Evolutionary conservation across 768 basidiomycete species (phyloP).

Genomic region (Antrodiella citrinella): DNA sequence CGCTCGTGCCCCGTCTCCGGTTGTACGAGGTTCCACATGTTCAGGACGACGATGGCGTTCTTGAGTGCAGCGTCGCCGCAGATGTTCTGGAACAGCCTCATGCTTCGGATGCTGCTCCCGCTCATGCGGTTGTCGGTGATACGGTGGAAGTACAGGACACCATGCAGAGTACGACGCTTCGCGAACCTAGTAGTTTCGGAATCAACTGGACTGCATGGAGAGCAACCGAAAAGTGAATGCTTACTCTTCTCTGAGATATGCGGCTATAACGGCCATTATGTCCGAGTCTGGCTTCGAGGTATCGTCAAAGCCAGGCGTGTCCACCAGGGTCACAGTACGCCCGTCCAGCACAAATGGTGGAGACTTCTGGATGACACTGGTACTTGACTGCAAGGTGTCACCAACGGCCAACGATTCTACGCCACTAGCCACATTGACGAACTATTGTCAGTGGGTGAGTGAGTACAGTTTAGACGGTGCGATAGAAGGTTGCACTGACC

Average conservation of each 20-base stretch:
- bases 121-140: constrained; percentile 15
- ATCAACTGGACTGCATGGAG: neutral
- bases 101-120: constrained; percentile 6
- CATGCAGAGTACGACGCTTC: constrained; percentile 5
- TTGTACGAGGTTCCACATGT: constrained; percentile 16
- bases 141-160: constrained; percentile 15
- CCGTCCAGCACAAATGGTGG: constrained; percentile 35
- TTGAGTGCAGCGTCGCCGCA: constrained; percentile 14
- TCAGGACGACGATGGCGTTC: constrained; percentile 16
- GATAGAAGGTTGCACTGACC: no score
- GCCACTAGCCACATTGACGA: constrained; percentile 10
- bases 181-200: constrained; percentile 8
- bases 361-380: constrained; percentile 3
- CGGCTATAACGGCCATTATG: constrained; percentile 5
- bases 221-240: neutral
- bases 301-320: constrained; percentile 58
- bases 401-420: constrained; percentile 7
- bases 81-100: constrained; percentile 10
- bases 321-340: constrained; percentile 36
- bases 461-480: no score
- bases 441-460: no score
- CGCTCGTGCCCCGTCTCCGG: constrained; percentile 6
- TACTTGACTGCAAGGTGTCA: constrained; percentile 11
- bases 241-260: constrained; percentile 6
- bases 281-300: constrained; percentile 11